phyloP scores from a whole-genome alignment of 1,139 yeast species.

The Wickerhamiella infanticola region DNA sequence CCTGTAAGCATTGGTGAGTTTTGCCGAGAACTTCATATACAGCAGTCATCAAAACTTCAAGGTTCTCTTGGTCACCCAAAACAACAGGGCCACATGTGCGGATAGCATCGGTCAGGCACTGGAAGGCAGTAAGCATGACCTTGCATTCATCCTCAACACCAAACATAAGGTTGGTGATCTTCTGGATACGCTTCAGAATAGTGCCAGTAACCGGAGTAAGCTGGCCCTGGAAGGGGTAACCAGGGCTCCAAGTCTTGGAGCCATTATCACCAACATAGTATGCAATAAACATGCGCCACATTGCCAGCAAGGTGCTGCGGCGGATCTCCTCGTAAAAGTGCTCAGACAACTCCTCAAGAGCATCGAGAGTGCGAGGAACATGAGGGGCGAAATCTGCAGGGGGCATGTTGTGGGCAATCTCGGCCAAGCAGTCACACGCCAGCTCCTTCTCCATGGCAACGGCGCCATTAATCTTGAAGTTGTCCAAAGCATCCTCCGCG shows the following conservation, averaged over 20 bases:
- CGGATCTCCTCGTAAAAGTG: slow-evolving; percentile 80
- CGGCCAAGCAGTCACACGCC: slow-evolving; percentile 86
- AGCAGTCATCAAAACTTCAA: slow-evolving; percentile 56
- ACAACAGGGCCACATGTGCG: slow-evolving; percentile 57
- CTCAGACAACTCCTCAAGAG: slow-evolving; percentile 53
- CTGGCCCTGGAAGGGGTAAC: slow-evolving; percentile 35
- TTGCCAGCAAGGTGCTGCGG: slow-evolving; percentile 65
- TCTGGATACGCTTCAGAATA: slow-evolving; percentile 53
- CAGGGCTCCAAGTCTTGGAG: slow-evolving; percentile 43
- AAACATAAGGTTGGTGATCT: slow-evolving; percentile 44
- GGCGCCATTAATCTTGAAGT: slow-evolving; percentile 78
- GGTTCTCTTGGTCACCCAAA: slow-evolving; percentile 41
- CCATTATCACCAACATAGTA: slow-evolving; percentile 35
- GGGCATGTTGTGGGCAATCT: slow-evolving; percentile 65
- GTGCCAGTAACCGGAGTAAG: slow-evolving; percentile 17
- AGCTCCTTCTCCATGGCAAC: slow-evolving; percentile 93
- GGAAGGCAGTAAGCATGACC: slow-evolving; percentile 60
- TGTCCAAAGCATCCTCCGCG: slow-evolving; percentile 31
- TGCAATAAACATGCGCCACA: slow-evolving; percentile 73
- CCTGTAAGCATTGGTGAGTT: slow-evolving; percentile 62
- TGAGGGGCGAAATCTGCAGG: slow-evolving; percentile 66
- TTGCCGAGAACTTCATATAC: slow-evolving; percentile 58
- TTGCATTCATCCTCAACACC: slow-evolving; percentile 66
- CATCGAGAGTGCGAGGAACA: slow-evolving; percentile 53
- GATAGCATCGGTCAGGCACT: slow-evolving; percentile 55